A percentile compares a stretch with the other conserved stretches of the same genome.
These are phyloP conservation scores for Echinosophora koreensis DNA, from an alignment of 306 rosid species.

Conservation along the genomic window DNA sequence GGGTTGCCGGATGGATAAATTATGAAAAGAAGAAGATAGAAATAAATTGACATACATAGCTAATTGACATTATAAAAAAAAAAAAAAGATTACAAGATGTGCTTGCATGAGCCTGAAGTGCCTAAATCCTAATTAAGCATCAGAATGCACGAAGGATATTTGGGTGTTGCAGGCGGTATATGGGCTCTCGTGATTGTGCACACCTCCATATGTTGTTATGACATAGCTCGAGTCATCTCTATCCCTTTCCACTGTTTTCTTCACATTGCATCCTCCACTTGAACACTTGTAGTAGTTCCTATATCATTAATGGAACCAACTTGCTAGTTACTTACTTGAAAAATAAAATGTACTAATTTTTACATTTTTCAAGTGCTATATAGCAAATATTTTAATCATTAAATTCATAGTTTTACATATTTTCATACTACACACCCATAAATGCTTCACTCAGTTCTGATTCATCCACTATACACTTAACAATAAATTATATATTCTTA, in stretches of 20 bases:
- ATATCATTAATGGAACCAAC: not conserved
- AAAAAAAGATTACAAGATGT: not conserved
- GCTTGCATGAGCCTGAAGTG: slow-evolving; percentile 5
- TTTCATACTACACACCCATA: no score
- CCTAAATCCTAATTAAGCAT: not conserved
- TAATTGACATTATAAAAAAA: no score
- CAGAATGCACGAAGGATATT: slow-evolving; percentile 39
- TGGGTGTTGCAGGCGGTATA: slow-evolving; percentile 46
- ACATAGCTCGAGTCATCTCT: slow-evolving; percentile 76
- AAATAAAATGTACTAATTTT: not conserved
- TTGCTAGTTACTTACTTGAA: not conserved
- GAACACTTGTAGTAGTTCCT: slow-evolving; percentile 92
- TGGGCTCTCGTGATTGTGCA: slow-evolving; percentile 83
- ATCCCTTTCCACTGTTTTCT: slow-evolving; percentile 91
- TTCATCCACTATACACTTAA: no score
- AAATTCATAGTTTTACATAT: no score
- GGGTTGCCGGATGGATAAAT: no score
- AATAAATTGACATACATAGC: no score
- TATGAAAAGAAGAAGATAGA: no score
- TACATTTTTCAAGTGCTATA: no score
- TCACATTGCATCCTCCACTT: slow-evolving; percentile 74
- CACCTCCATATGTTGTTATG: slow-evolving; percentile 81
- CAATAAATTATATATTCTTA: no score
- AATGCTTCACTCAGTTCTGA: no score
- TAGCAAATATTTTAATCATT: no score